These are phyloP conservation scores for Medicago lupulina DNA, from an alignment of 306 rosid genomes.

Conservation along the genomic window DNA sequence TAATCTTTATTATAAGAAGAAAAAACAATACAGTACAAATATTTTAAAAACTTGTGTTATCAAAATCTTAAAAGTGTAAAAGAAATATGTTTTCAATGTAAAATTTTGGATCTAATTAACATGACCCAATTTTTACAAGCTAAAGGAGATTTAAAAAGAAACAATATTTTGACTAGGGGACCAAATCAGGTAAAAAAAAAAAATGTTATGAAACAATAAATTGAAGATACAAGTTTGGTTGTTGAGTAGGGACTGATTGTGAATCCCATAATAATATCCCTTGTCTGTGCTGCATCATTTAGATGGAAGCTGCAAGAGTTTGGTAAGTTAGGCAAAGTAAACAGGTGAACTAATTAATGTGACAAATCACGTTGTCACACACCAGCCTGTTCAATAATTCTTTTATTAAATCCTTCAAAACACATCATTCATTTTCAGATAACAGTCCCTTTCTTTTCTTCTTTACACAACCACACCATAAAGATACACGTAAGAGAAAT, in stretches of 20 bases:
- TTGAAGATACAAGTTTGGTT: slow-evolving; percentile 35
- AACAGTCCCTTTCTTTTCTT: slow-evolving; percentile 43
- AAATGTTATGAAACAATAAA: neutral
- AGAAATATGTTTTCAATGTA: too few species aligned
- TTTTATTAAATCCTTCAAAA: slow-evolving; percentile 9
- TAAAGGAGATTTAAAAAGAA: too few species aligned
- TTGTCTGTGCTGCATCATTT: slow-evolving; percentile 12
- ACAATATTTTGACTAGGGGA: too few species aligned
- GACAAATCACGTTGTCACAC: slow-evolving; percentile 41
- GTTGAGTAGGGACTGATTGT: slow-evolving; percentile 24
- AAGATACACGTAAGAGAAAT: neutral
- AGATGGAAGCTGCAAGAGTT: slow-evolving; percentile 51
- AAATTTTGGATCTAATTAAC: too few species aligned
- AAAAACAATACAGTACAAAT: too few species aligned
- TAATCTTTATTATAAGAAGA: too few species aligned
- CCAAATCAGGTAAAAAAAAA: too few species aligned
- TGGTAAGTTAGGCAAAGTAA: slow-evolving; percentile 66
- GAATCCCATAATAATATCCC: slow-evolving; percentile 36
- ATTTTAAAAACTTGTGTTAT: too few species aligned
- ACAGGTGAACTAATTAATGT: slow-evolving; percentile 46
- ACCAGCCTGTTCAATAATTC: slow-evolving; percentile 20
- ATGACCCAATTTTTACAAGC: too few species aligned
- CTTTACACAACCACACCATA: slow-evolving; percentile 33
- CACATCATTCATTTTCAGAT: slow-evolving; percentile 40
- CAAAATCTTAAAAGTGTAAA: too few species aligned